A percentile compares a stretch with the other conserved stretches of the same genome.
Conservation (phyloP, 495 filamentous ascomycete species). For the Trypethelium eluteriae region DNA sequence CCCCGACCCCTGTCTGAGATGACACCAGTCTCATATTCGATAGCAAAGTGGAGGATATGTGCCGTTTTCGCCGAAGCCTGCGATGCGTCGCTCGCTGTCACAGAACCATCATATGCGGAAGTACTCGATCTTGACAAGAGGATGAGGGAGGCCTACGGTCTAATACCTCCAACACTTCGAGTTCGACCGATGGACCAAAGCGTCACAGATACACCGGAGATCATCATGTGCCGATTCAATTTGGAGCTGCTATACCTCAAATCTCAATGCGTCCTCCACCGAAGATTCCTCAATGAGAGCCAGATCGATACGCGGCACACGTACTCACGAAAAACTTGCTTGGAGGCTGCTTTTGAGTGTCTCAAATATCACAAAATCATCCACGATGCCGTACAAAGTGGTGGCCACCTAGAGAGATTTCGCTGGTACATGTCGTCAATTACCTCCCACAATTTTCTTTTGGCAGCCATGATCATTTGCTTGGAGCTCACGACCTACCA, state of each 20-base stretch:
- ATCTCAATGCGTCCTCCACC: slow-evolving; percentile 40
- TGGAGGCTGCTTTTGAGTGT: slow-evolving; percentile 39
- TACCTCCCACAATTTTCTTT: slow-evolving; percentile 42
- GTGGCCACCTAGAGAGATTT: slow-evolving; percentile 40
- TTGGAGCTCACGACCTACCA: slow-evolving; percentile 35
- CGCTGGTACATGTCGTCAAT: slow-evolving; percentile 44
- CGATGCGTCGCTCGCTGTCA: slow-evolving; percentile 38
- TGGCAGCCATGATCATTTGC: slow-evolving; percentile 48
- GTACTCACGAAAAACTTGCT: slow-evolving; percentile 37
- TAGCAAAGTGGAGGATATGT: slow-evolving; percentile 37
- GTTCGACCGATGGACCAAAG: slow-evolving; percentile 37
- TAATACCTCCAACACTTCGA: slow-evolving; percentile 31
- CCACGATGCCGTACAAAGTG: slow-evolving; percentile 33
- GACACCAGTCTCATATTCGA: slow-evolving; percentile 36
- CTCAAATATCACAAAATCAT: slow-evolving; percentile 36
- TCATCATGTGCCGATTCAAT: slow-evolving; percentile 39
- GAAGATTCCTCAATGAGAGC: slow-evolving; percentile 36
- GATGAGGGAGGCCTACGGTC: slow-evolving; percentile 33
- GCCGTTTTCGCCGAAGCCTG: slow-evolving; percentile 40
- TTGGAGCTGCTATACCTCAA: slow-evolving; percentile 40
- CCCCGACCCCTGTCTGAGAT: slow-evolving; percentile 27
- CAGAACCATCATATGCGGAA: slow-evolving; percentile 32
- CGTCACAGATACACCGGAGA: slow-evolving; percentile 35
- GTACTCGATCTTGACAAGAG: slow-evolving; percentile 37
- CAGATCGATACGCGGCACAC: slow-evolving; percentile 25